Percentiles rank a stretch among this genome's conserved stretches.
phyloP scores from a whole-genome alignment of 2,329 filamentous ascomycete genomes.

The Fusarium poae region DNA sequence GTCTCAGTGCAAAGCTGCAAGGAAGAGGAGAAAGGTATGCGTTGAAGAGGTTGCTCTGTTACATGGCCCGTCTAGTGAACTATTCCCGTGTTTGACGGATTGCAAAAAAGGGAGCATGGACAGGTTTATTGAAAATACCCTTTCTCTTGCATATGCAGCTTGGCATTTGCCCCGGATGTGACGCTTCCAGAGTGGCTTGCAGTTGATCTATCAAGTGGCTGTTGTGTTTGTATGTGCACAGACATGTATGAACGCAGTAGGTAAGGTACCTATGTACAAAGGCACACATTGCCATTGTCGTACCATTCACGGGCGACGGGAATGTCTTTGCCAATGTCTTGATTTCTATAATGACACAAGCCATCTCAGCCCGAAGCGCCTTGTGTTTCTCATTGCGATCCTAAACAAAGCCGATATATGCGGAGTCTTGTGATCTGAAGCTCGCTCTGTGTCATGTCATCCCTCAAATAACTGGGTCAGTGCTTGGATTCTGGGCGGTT shows the following conservation, averaged over 20 bases:
- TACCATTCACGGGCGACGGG: constrained; percentile 3
- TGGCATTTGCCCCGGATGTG: constrained; percentile 27
- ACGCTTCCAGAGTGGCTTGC: constrained; percentile 40
- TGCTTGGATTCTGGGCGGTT: constrained; percentile 31
- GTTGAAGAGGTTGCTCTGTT: constrained; percentile 10
- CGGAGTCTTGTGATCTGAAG: constrained; percentile 19
- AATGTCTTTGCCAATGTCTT: constrained; percentile 27
- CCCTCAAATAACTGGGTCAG: constrained; percentile 21
- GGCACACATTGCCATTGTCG: constrained; percentile 9
- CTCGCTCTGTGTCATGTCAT: constrained; percentile 20
- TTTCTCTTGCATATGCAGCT: constrained; percentile 19
- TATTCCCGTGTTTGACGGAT: neutral
- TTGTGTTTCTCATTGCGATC: constrained; percentile 33
- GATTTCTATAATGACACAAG: constrained; percentile 9
- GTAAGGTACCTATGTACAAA: neutral
- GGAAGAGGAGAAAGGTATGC: constrained; percentile 14
- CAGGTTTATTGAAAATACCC: constrained; percentile 6
- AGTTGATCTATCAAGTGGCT: constrained; percentile 36
- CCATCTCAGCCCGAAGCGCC: constrained; percentile 27
- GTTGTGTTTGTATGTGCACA: constrained; percentile 24
- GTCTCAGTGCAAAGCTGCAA: constrained; percentile 28
- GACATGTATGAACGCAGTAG: neutral
- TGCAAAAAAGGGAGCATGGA: neutral
- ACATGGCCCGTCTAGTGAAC: neutral
- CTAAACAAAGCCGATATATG: constrained; percentile 25